These are phyloP conservation scores for Hamamelis virginiana DNA, from an alignment of 164 flowering plant genomes.

Conservation along the genomic window DNA sequence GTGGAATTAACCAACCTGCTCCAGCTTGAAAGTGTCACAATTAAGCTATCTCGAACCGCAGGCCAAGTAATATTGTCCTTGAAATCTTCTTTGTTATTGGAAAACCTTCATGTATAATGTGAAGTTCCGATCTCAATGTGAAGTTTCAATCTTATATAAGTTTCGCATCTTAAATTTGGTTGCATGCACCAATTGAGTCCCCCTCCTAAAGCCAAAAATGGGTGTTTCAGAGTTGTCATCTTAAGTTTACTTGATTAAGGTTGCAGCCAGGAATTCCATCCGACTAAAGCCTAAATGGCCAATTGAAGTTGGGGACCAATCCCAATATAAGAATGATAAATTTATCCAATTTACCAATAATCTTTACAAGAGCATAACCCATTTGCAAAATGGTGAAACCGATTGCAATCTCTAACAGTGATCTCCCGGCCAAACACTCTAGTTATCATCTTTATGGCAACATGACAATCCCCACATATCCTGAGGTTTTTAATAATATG, in stretches of 20 bases:
- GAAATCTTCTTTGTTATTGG: background rate
- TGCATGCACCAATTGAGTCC: too few relatives aligned
- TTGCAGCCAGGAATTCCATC: background rate
- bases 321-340: background rate
- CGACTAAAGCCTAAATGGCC: background rate
- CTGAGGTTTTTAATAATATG: slow-evolving; percentile 37
- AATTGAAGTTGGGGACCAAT: background rate
- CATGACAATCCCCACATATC: slow-evolving; percentile 40
- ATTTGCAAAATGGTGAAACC: slow-evolving; percentile 33
- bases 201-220: too few relatives aligned
- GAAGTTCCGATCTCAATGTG: too few relatives aligned
- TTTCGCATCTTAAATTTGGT: too few relatives aligned
- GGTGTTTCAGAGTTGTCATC: too few relatives aligned
- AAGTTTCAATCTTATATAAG: too few relatives aligned
- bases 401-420: slow-evolving; percentile 31
- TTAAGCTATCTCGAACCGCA: too few relatives aligned
- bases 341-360: slow-evolving; percentile 20
- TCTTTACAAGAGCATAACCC: slow-evolving; percentile 41
- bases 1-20: too few relatives aligned
- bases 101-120: background rate
- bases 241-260: too few relatives aligned
- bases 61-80: too few relatives aligned
- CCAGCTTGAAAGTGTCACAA: too few relatives aligned
- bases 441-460: slow-evolving; percentile 34
- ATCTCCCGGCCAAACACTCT: slow-evolving; percentile 29